Percentiles rank a stretch among this genome's conserved stretches.
phyloP scores from a whole-genome alignment of 371 early-diverging fungal species.

The Lichtheimia hyalospora region DNA sequence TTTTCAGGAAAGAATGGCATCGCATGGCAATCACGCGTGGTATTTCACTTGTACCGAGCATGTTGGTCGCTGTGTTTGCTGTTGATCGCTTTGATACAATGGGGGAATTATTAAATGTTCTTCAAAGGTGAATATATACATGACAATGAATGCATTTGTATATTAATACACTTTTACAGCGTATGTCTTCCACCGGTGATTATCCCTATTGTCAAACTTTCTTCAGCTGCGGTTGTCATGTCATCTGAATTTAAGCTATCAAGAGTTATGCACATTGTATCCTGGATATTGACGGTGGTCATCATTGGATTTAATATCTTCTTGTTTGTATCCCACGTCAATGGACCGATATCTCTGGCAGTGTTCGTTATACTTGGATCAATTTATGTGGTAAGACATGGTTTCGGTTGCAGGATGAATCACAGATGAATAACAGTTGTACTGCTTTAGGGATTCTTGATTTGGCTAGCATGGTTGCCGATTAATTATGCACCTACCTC shows the following conservation, averaged over 20 bases:
- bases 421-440: neutral
- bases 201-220: conserved; percentile 70
- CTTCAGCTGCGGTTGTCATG: conserved; percentile 50
- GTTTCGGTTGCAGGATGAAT: neutral
- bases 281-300: conserved; percentile 45
- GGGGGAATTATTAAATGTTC: conserved; percentile 68
- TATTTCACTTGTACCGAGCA: conserved; percentile 70
- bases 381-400: conserved; percentile 15
- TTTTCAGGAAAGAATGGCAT: conserved; percentile 70
- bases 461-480: conserved; percentile 21
- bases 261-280: conserved; percentile 19
- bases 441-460: conserved; percentile 15
- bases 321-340: conserved; percentile 45
- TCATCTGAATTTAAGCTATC: conserved; percentile 46
- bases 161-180: conserved; percentile 16
- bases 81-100: conserved; percentile 63
- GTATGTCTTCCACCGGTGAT: conserved; percentile 73
- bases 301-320: conserved; percentile 57
- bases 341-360: neutral
- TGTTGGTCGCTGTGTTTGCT: conserved; percentile 64
- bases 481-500: conserved; percentile 6
- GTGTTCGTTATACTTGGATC: conserved; percentile 16
- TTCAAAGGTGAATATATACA: conserved; percentile 13
- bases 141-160: too few relatives aligned
- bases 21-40: conserved; percentile 66